These are phyloP conservation scores for Psilocybe azurescens DNA, from an alignment of 768 basidiomycete genomes.

Conservation along the genomic window DNA sequence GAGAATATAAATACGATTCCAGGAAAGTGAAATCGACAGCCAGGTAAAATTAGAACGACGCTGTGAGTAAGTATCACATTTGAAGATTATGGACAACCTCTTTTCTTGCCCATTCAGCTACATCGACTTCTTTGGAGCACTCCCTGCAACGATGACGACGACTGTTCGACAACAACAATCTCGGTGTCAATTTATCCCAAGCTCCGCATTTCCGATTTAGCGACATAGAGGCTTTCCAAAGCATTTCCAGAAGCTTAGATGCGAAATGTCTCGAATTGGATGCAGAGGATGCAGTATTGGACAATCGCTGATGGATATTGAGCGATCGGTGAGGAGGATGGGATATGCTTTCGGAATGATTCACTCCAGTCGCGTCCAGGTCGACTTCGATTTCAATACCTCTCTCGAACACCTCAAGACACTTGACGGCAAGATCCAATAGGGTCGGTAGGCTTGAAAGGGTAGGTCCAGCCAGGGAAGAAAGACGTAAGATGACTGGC, in stretches of 20 bases:
- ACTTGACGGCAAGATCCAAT: conserved; percentile 31
- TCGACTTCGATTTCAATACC: conserved; percentile 5
- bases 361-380: conserved; percentile 21
- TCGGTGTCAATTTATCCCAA: conserved; percentile 60
- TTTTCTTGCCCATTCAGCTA: neutral
- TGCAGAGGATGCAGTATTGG: conserved; percentile 31
- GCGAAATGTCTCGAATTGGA: conserved; percentile 31
- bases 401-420: conserved; percentile 35
- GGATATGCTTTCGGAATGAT: conserved; percentile 37
- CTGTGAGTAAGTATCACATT: neutral
- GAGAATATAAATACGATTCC: no score
- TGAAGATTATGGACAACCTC: neutral
- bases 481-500: conserved; percentile 39
- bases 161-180: conserved; percentile 42
- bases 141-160: neutral
- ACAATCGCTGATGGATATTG: conserved; percentile 38
- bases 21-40: no score
- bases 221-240: conserved; percentile 62
- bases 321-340: conserved; percentile 38
- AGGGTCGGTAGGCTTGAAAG: conserved; percentile 32
- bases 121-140: neutral
- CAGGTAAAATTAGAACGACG: neutral
- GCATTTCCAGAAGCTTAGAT: conserved; percentile 46
- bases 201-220: conserved; percentile 28
- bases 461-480: conserved; percentile 35